Evolutionary conservation across 1,139 yeast genomes (phyloP), one percentile per base, ranked within the genome.

Genomic region (Pneumocystis oryctolagi): DNA sequence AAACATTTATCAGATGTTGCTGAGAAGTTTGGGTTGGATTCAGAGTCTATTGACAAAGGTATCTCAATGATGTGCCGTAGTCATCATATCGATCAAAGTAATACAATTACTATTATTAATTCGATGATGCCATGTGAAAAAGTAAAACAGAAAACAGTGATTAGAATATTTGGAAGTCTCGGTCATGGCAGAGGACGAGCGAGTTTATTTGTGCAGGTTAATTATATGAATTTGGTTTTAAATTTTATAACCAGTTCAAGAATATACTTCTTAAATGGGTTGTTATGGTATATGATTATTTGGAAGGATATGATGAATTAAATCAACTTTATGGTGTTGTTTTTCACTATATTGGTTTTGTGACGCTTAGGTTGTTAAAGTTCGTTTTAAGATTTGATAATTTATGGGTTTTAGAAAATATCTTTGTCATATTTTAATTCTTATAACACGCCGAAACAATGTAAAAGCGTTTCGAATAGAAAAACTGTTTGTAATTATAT

Each of bases 331-430:
- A 73, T 61, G 72, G 77, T 1, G 62, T 77, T 5, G 71, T 79
- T 65, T 73, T 78, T 66, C 75, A 76, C 56, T 70, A 73, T 34
- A 72, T 80, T 66, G 75, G 78, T 59, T 77, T 70, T 64, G 79
- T 77, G 63, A 77, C 71, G 63, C 68, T 76, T 58, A 74, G 80
- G 64, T 72, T 74, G 66, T 67, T 77, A 18, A 73, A 79, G 8
- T n/a, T 35, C 2, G 20, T 34, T 6, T n/a, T 12, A 12, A 6
- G 9, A 18, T 37, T 37, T 37, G 16, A 3, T 16, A 57, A 16
- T 18, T 4, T 12, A 14, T 9, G 20, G 35, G 30, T 14, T n/a
- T 40, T 37, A 58, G 55, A 25, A 59, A 20, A 34, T 47, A 64
- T 65, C 42, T 65, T n/a, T 58, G 64, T 2, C 76, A 76, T 59